phyloP scores from a whole-genome alignment of 345 rosid genomes.

The Sisymbrium altissimum region DNA sequence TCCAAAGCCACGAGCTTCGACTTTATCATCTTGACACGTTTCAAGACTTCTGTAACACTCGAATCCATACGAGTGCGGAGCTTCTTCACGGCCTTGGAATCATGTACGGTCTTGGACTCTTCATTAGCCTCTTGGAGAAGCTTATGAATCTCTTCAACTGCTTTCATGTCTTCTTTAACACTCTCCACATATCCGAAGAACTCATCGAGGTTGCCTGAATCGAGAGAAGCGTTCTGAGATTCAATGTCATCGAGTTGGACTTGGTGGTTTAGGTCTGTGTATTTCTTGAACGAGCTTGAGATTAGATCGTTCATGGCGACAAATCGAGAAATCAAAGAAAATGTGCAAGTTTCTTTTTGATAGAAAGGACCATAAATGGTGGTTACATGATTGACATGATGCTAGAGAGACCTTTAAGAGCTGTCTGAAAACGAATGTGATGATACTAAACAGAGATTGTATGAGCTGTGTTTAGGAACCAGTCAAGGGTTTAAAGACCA shows the following conservation, averaged over 20 bases:
- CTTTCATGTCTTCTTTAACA: constrained; percentile 71
- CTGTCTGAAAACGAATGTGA: constrained; percentile 5
- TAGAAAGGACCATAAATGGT: background rate
- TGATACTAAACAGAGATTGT: background rate
- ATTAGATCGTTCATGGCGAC: constrained; percentile 48
- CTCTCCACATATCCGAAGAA: constrained; percentile 79
- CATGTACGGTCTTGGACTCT: constrained; percentile 61
- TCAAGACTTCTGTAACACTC: constrained; percentile 58
- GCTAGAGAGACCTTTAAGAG: constrained; percentile 7
- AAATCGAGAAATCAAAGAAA: constrained; percentile 2
- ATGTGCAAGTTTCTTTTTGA: background rate
- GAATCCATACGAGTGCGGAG: constrained; percentile 66
- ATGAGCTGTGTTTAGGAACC: constrained; percentile 31
- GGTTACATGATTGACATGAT: constrained; percentile 1
- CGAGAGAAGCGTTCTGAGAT: constrained; percentile 37
- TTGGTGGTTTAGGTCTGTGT: constrained; percentile 49
- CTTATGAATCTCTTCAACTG: constrained; percentile 55
- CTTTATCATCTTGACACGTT: constrained; percentile 61
- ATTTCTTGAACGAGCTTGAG: constrained; percentile 57
- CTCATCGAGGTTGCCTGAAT: constrained; percentile 58
- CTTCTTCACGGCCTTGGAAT: constrained; percentile 62
- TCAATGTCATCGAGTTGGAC: constrained; percentile 43
- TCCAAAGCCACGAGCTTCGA: constrained; percentile 73
- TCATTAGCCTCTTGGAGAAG: constrained; percentile 65
- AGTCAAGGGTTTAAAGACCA: constrained; percentile 18